phyloP scores from a whole-genome alignment of 2,329 filamentous ascomycete species.

The Xylaria sp. region DNA sequence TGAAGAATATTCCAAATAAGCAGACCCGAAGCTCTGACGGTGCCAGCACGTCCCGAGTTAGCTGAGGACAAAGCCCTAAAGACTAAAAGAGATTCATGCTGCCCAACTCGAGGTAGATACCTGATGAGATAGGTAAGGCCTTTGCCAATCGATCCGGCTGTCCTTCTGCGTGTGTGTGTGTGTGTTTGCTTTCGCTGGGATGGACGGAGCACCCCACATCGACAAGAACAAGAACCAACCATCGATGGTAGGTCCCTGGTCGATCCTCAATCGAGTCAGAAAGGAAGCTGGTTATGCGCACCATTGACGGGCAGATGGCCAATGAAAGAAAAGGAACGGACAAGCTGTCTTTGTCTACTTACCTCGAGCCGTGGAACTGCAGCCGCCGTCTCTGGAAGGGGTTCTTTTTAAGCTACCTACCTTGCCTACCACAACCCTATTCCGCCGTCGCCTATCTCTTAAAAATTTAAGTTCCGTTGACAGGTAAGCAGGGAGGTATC shows the following conservation, averaged over 20 bases:
- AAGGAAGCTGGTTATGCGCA: conserved; percentile 44
- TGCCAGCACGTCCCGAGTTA: conserved; percentile 33
- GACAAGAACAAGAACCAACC: conserved; percentile 32
- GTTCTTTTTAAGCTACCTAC: conserved; percentile 25
- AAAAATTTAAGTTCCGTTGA: neutral
- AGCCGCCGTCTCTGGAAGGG: conserved; percentile 20
- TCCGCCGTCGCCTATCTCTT: conserved; percentile 14
- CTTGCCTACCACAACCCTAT: conserved; percentile 27
- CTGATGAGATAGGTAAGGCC: conserved; percentile 2
- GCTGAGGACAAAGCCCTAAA: conserved; percentile 8
- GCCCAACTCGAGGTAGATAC: conserved; percentile 17
- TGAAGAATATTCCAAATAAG: conserved; percentile 35
- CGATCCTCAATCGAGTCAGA: conserved; percentile 50
- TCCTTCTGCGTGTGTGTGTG: neutral
- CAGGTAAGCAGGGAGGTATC: conserved; percentile 7
- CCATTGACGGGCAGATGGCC: conserved; percentile 28
- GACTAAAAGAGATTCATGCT: conserved; percentile 13
- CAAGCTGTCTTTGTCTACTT: conserved; percentile 39
- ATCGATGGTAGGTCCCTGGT: conserved; percentile 37
- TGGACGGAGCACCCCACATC: conserved; percentile 17
- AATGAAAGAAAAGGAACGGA: conserved; percentile 34
- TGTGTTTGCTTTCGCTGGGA: conserved; percentile 19
- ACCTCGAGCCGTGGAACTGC: conserved; percentile 29
- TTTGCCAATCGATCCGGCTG: conserved; percentile 14
- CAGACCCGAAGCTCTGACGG: conserved; percentile 35